These are phyloP conservation scores for Fusarium ramigenum DNA, from an alignment of 2,329 filamentous ascomycete genomes.

Conservation along the genomic window DNA sequence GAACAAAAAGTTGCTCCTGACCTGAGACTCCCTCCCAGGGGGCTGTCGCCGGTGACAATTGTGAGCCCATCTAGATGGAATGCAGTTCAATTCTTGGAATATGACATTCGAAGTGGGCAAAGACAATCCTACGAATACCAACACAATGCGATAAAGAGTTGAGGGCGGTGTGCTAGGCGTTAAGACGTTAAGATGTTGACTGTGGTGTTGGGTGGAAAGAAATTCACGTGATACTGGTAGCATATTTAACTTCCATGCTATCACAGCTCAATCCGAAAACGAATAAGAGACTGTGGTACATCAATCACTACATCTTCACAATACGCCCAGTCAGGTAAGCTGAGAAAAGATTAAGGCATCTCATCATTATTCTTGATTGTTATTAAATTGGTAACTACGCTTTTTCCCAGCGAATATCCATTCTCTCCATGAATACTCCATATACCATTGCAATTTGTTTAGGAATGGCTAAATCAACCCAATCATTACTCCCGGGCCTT, in stretches of 20 bases:
- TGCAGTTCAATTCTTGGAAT: background rate
- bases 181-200: background rate
- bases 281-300: conserved; percentile 23
- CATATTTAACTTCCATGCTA: conserved; percentile 24
- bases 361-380: conserved; percentile 29
- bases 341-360: background rate
- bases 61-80: conserved; percentile 29
- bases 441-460: conserved; percentile 24
- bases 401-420: conserved; percentile 6
- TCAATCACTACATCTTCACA: background rate
- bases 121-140: background rate
- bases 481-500: conserved; percentile 46
- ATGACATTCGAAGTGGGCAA: background rate
- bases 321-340: background rate
- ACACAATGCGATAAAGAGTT: background rate
- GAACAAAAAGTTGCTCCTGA: conserved; percentile 65
- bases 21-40: conserved; percentile 51
- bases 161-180: conserved; percentile 12
- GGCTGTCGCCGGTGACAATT: conserved; percentile 30
- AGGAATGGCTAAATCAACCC: conserved; percentile 8
- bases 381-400: conserved; percentile 24
- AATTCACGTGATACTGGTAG: conserved; percentile 17
- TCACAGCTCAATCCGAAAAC: conserved; percentile 11
- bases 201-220: background rate
- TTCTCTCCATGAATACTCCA: conserved; percentile 25